These are phyloP conservation scores for Boletus vinaceobasis DNA, from an alignment of 768 basidiomycete genomes.

Conservation along the genomic window DNA sequence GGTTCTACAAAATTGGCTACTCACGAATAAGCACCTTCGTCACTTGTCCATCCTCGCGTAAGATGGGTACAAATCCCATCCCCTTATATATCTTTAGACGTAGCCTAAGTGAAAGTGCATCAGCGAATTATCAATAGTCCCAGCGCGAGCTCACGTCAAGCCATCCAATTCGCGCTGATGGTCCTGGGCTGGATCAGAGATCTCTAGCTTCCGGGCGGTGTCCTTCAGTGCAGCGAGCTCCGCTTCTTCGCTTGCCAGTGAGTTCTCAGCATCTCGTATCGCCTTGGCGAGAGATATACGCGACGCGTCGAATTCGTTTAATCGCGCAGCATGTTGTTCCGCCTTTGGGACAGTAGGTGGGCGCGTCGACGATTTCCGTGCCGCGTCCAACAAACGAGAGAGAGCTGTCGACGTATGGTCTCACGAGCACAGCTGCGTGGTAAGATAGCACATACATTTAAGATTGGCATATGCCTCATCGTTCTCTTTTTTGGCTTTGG, in stretches of 20 bases:
- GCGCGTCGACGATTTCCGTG: conserved; percentile 66
- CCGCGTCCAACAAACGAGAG: conserved; percentile 60
- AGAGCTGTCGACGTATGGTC: conserved; percentile 44
- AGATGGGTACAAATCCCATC: conserved; percentile 67
- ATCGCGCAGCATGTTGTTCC: conserved; percentile 52
- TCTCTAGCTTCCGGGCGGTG: conserved; percentile 56
- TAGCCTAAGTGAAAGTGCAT: conserved; percentile 40
- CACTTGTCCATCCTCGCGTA: conserved; percentile 48
- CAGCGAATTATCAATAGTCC: not conserved
- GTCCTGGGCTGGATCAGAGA: conserved; percentile 68
- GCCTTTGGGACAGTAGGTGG: conserved; percentile 68
- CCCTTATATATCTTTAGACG: conserved; percentile 67
- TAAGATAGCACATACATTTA: conserved; percentile 44
- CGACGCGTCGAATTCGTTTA: conserved; percentile 64
- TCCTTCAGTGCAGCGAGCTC: conserved; percentile 69
- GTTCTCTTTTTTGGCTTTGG: conserved; percentile 58
- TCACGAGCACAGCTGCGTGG: not conserved
- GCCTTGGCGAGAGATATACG: conserved; percentile 68
- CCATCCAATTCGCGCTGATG: conserved; percentile 69
- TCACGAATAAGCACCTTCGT: conserved; percentile 67
- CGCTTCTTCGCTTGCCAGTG: conserved; percentile 63
- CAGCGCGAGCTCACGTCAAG: conserved; percentile 48
- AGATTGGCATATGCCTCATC: conserved; percentile 65
- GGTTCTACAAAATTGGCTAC: conserved; percentile 25
- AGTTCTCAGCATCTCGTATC: conserved; percentile 67